Evolutionary conservation across 2,329 filamentous ascomycete genomes (phyloP).

Genomic region (Ustulina deusta): DNA sequence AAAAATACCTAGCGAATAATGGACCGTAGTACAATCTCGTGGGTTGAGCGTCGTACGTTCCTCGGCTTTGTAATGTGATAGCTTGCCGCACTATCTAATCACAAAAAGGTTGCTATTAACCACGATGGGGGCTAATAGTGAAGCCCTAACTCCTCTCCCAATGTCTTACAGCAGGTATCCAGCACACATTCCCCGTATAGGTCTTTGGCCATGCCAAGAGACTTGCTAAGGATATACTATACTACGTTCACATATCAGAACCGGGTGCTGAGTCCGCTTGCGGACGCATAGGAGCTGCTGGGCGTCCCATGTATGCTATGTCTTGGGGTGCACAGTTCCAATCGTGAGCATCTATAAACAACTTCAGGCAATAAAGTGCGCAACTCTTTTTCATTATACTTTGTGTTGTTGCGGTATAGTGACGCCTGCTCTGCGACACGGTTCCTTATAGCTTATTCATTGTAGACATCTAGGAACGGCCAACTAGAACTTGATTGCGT

Average conservation of each 20-base stretch:
- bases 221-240: neutral
- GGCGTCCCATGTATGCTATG: too few relatives aligned
- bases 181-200: neutral
- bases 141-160: neutral
- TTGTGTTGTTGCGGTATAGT: neutral
- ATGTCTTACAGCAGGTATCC: neutral
- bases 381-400: neutral
- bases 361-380: neutral
- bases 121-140: too few relatives aligned
- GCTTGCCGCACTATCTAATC: too few relatives aligned
- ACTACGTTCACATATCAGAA: neutral
- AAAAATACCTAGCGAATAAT: neutral
- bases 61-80: too few relatives aligned
- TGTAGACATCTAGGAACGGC: too few relatives aligned
- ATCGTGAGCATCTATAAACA: neutral
- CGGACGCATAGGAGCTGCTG: neutral
- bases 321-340: too few relatives aligned
- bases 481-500: neutral
- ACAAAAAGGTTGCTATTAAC: too few relatives aligned
- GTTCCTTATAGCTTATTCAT: neutral
- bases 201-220: constrained; percentile 2
- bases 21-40: neutral
- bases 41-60: neutral
- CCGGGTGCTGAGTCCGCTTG: neutral
- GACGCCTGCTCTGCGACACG: neutral